Base-by-base conservation (phyloP, 805 yeast genomes). In the Kodamaea kakaduensis region DNA sequence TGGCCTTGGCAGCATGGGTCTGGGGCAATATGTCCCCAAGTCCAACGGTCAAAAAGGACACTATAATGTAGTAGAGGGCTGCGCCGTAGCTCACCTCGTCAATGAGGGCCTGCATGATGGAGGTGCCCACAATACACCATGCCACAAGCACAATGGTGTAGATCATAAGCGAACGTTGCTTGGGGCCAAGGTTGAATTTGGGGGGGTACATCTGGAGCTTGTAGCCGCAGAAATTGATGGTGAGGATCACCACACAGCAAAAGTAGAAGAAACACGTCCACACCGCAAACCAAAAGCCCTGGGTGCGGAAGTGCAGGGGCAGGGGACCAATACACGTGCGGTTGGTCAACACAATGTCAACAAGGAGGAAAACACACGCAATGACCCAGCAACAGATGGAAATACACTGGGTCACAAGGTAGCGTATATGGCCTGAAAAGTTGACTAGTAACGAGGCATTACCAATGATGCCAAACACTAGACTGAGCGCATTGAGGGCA, bases 251-350 rank as follows among this genome's bases (percentile, higher is more conserved):
- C 3, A 79, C 67, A 45, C 89, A 81, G 5, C 61, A 30, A 40
- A 75, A 71, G 54, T 88, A 86, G 17, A 84, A 58, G 1, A 69
- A 60, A 3, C 77, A 69, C 0, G 95, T 84, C 41, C 81, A 59
- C 0, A 75, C 74, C 0, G 87, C 95, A 55, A 71, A 81, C 88
- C 89, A 87, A 52, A 74, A 87, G 2, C 94, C 95, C 44, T 76
- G 81, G 0, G 85, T 63, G 9, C 65, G 58, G 4, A 25, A 15
- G 38, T 41, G 46, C 6, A 19, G 31, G 8, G 49, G 32, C 38
- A 45, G 37, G 2, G 29, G 22, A 14, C 46, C 50, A 28, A 39
- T 36, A 24, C 48, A 48, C 3, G 37, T 36, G n/a, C 40, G 40
- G 30, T 64, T 52, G 6, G 73, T 54, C 3, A 67, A 49, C 5